phyloP scores from a whole-genome alignment of 495 filamentous ascomycete genomes.

The Penicillium verhagenii region DNA sequence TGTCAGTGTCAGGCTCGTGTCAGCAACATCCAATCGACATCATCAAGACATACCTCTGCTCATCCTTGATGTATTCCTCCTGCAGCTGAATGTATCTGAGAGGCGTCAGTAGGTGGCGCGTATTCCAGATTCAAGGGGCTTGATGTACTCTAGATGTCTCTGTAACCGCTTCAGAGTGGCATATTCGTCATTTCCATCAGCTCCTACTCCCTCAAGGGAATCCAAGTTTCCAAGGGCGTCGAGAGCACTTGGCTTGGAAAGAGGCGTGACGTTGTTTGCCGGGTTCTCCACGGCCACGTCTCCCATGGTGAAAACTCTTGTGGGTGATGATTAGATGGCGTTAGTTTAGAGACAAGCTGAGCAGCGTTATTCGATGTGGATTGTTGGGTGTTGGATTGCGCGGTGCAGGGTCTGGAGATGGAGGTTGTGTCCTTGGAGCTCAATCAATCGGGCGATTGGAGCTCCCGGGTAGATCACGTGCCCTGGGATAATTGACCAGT shows the following conservation, averaged over 20 bases:
- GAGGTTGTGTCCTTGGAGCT: slow-evolving; percentile 5
- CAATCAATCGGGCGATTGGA: slow-evolving; percentile 3
- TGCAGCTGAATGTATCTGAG: slow-evolving; percentile 90
- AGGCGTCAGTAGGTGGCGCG: slow-evolving; percentile 29
- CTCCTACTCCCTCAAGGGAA: slow-evolving; percentile 73
- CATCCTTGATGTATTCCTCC: slow-evolving; percentile 99
- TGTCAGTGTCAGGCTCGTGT: slow-evolving; percentile 1
- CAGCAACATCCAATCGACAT: neutral
- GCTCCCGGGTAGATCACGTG: slow-evolving; percentile 5
- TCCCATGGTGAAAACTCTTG: slow-evolving; percentile 59
- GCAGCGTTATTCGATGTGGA: neutral
- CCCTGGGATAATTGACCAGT: neutral
- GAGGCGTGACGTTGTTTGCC: slow-evolving; percentile 65
- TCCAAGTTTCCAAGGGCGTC: slow-evolving; percentile 85
- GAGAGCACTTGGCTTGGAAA: slow-evolving; percentile 76
- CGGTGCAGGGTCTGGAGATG: slow-evolving; percentile 3
- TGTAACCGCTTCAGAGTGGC: slow-evolving; percentile 92
- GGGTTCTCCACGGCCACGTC: slow-evolving; percentile 82
- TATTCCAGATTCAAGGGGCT: neutral
- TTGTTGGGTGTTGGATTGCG: neutral
- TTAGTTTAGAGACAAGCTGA: neutral
- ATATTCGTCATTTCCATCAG: slow-evolving; percentile 89
- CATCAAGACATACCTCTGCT: slow-evolving; percentile 68
- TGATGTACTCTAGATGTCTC: slow-evolving; percentile 82
- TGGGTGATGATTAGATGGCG: neutral